A percentile compares a stretch with the other conserved stretches of the same genome.
Conservation (phyloP, 768 basidiomycete species). For the Naganishia friedmannii region DNA sequence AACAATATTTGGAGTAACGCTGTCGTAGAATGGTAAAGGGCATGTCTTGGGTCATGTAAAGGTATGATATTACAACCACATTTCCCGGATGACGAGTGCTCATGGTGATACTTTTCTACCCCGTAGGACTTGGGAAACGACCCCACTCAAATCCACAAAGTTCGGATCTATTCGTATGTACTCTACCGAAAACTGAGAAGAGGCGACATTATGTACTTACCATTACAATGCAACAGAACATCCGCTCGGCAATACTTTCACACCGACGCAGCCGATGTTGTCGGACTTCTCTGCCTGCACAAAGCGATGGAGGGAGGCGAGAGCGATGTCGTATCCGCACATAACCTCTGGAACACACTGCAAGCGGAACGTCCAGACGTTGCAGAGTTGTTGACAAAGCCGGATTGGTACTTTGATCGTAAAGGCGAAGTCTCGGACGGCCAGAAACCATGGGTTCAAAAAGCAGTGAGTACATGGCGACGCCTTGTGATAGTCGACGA, state of each 20-base stretch:
- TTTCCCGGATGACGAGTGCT: background rate
- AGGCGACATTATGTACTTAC: background rate
- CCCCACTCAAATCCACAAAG: constrained; percentile 46
- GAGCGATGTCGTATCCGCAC: constrained; percentile 46
- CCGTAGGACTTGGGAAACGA: constrained; percentile 46
- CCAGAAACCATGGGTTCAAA: constrained; percentile 39
- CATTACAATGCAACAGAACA: constrained; percentile 35
- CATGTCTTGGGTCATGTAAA: constrained; percentile 52
- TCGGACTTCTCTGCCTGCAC: constrained; percentile 50
- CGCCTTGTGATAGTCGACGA: too few species aligned
- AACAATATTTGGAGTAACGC: constrained; percentile 42
- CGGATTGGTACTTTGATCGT: constrained; percentile 51
- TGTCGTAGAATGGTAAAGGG: constrained; percentile 47
- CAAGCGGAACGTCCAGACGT: constrained; percentile 48
- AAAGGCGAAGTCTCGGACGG: constrained; percentile 50
- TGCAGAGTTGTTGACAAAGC: constrained; percentile 39
- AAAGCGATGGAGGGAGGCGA: constrained; percentile 49
- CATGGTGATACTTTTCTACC: background rate
- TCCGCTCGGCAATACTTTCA: constrained; percentile 49
- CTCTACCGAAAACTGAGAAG: background rate
- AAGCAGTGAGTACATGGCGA: constrained; percentile 30
- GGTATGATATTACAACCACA: constrained; percentile 2
- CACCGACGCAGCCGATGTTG: constrained; percentile 46
- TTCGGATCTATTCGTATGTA: constrained; percentile 39
- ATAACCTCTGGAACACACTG: constrained; percentile 47